Base-by-base conservation (phyloP, 2,329 filamentous ascomycete genomes). In the Colletotrichum abscissum region DNA sequence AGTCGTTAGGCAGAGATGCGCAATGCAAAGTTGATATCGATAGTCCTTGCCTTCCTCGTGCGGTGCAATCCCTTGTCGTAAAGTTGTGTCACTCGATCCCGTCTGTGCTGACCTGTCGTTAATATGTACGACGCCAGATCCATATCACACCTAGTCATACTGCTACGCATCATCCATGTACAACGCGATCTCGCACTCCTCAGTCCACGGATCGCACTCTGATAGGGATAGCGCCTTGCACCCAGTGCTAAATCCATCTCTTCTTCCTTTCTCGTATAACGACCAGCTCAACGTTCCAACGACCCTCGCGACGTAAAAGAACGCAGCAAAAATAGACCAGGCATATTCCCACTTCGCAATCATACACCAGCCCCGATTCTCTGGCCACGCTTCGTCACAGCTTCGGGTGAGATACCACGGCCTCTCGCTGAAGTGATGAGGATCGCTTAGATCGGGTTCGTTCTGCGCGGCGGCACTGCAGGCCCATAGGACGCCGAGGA, bases 401-500 rank as follows among this genome's bases (percentile, higher is more conserved):
- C 70, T 66, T 3, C 73, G 76, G 4, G 59, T 68, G 9, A 81
- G 74, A 62, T 81, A 80, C 78, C 77, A 80, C 8, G 79, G 77
- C n/a, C 70, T 68, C 9, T 63, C 28, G 59, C 78, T 79, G 30
- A 67, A 57, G 9, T 80, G 77, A 35, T 77, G 46, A 1, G 76
- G 65, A 19, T 80, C 79, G 16, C 76, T 76, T 6, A 74, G 69
- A 64, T 81, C 79, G n/a, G 78, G 58, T 0, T 77, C 79, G 14
- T 59, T 66, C 22, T 77, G 74, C 7, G 76, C 72, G 0, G 67
- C 35, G 19, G 79, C 62, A 33, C 76, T 79, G 16, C 77, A 55
- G 12, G 65, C 59, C 81, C 81, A 83, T 0, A 82, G 73, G 1
- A 46, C 26, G 2, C 75, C 63, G 42, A 83, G 77, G 1, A 80